phyloP scores from a whole-genome alignment of 164 flowering plant species.

The Akebia trifoliata region DNA sequence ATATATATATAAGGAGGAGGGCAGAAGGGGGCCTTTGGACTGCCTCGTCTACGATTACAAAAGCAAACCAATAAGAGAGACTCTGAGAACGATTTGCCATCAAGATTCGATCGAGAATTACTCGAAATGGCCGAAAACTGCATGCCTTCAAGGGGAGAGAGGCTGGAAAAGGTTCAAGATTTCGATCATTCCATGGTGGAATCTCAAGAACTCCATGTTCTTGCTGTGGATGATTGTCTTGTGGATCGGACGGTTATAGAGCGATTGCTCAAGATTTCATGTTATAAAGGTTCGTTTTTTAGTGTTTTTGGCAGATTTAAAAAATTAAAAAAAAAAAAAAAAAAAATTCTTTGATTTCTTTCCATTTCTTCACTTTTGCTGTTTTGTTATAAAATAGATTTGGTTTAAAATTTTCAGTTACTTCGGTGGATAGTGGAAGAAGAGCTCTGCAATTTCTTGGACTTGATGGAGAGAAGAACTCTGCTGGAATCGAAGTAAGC shows the following conservation, averaged over 20 bases:
- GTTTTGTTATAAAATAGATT: too few species aligned
- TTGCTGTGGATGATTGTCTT: conserved; percentile 92
- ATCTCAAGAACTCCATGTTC: conserved; percentile 59
- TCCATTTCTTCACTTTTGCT: too few species aligned
- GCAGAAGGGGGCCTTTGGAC: too few species aligned
- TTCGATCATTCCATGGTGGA: conserved; percentile 12
- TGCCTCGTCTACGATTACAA: too few species aligned
- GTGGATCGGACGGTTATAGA: conserved; percentile 88
- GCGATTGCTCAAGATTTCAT: conserved; percentile 65
- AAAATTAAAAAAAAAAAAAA: too few species aligned
- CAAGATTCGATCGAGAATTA: background rate
- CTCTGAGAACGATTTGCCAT: too few species aligned
- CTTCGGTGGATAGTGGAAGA: conserved; percentile 85
- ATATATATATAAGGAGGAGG: too few species aligned
- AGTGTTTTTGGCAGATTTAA: background rate
- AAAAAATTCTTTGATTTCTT: too few species aligned
- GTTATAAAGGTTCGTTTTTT: conserved; percentile 59
- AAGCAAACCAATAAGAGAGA: too few species aligned
- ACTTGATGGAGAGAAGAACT: conserved; percentile 49
- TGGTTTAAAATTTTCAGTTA: conserved; percentile 42
- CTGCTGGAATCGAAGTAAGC: conserved; percentile 44
- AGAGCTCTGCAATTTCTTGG: conserved; percentile 84
- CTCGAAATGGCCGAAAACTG: background rate
- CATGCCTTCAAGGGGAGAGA: conserved; percentile 22
- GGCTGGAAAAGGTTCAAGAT: conserved; percentile 18